These are phyloP conservation scores for Gracilaria domingensis DNA, from an alignment of 23 red algal species.

Conservation along the genomic window DNA sequence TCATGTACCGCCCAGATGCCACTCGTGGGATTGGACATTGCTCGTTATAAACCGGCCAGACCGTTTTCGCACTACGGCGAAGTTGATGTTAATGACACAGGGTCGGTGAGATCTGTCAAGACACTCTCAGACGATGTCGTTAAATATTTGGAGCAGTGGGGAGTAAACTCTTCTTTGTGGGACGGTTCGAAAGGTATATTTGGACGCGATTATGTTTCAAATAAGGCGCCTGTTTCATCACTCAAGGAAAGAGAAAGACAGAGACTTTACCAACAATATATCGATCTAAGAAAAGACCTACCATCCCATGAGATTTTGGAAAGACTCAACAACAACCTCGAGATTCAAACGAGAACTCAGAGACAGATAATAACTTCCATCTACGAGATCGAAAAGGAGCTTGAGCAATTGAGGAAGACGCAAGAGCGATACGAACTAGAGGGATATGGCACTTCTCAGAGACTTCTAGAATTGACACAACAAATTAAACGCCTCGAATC, in stretches of 20 bases:
- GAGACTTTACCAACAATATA: conserved; percentile 15
- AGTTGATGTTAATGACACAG: conserved; percentile 7
- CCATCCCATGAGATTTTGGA: conserved; percentile 1
- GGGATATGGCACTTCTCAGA: neutral
- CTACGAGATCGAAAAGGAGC: conserved; percentile 40
- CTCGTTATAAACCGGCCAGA: conserved; percentile 15
- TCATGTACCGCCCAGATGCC: conserved; percentile 26
- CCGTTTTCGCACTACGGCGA: conserved; percentile 14
- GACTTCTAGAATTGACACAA: neutral
- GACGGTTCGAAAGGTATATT: conserved; percentile 43
- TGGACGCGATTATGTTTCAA: conserved; percentile 40
- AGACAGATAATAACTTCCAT: conserved; percentile 28
- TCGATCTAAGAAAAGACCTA: conserved; percentile 34
- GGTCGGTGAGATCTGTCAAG: neutral
- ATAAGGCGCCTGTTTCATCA: neutral
- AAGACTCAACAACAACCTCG: conserved; percentile 30
- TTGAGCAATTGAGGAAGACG: conserved; percentile 28
- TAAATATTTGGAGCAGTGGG: conserved; percentile 5
- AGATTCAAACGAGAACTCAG: conserved; percentile 36
- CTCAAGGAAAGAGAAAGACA: neutral
- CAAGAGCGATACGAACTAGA: neutral
- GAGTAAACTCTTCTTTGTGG: conserved; percentile 39
- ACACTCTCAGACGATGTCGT: conserved; percentile 10
- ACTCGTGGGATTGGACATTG: conserved; percentile 35
- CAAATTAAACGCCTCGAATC: conserved; percentile 25